These are phyloP conservation scores for Chlorophyllum brunneum DNA, from an alignment of 768 basidiomycete species.

Conservation along the genomic window DNA sequence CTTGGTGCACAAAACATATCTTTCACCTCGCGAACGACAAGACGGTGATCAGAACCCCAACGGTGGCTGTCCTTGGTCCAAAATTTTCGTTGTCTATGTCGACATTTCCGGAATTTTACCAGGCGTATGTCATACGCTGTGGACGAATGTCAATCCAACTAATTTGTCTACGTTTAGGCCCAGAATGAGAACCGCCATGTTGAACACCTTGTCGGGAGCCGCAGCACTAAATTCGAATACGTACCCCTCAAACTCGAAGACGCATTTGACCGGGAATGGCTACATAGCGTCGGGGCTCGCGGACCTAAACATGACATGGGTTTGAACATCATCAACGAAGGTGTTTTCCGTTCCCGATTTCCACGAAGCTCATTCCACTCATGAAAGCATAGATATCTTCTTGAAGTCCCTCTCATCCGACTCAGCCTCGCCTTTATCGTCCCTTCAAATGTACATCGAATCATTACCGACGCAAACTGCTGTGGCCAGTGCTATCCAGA, in stretches of 20 bases:
- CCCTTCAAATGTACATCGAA: constrained; percentile 48
- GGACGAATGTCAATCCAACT: constrained; percentile 13
- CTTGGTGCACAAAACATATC: constrained; percentile 58
- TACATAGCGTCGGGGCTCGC: constrained; percentile 42
- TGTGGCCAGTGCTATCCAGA: constrained; percentile 51
- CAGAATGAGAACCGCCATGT: constrained; percentile 49
- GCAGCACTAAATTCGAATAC: constrained; percentile 40
- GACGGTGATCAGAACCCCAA: constrained; percentile 51
- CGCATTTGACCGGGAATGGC: constrained; percentile 71
- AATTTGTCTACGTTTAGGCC: constrained; percentile 36
- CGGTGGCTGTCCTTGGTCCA: constrained; percentile 41
- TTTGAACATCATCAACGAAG: constrained; percentile 52
- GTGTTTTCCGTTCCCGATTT: constrained; percentile 20
- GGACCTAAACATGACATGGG: constrained; percentile 19
- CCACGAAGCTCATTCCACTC: not conserved
- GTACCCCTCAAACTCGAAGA: constrained; percentile 65
- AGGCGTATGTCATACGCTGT: constrained; percentile 40
- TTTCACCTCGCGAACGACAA: constrained; percentile 26
- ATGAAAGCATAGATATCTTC: constrained; percentile 24
- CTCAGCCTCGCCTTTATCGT: constrained; percentile 23
- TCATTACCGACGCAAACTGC: constrained; percentile 77
- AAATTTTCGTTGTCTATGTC: constrained; percentile 35
- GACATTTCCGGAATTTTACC: constrained; percentile 61
- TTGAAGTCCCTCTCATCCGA: constrained; percentile 21
- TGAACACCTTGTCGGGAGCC: constrained; percentile 31